A percentile compares a stretch with the other conserved stretches of the same genome.
Conservation (phyloP, 805 yeast species). For the Candida jianshihensis region DNA sequence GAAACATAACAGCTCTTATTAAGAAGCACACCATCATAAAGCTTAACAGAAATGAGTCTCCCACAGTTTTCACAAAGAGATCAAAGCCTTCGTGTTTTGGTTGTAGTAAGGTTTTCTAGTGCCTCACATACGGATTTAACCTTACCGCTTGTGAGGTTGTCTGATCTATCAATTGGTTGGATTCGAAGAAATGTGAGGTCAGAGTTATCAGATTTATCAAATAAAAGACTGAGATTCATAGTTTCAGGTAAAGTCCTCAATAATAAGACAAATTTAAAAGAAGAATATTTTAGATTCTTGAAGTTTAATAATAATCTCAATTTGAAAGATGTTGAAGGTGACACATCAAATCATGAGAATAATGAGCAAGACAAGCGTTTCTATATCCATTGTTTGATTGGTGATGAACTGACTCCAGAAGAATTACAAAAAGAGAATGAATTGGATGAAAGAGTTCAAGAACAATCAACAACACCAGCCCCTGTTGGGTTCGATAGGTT, state of each 20-base stretch:
- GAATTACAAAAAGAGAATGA: conserved; percentile 57
- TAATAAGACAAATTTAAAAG: conserved; percentile 46
- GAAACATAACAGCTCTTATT: no score
- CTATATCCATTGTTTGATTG: conserved; percentile 77
- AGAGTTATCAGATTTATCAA: conserved; percentile 18
- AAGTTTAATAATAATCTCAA: conserved; percentile 12
- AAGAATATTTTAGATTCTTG: conserved; percentile 35
- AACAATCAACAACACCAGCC: conserved; percentile 52
- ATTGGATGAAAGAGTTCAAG: conserved; percentile 46
- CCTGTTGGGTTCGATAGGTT: conserved; percentile 82
- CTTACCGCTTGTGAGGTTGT: conserved; percentile 27
- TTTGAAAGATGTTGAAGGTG: no score
- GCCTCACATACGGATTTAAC: conserved; percentile 33
- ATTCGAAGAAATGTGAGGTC: conserved; percentile 38
- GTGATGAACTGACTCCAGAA: conserved; percentile 48
- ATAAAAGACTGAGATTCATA: conserved; percentile 53
- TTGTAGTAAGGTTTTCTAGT: conserved; percentile 40
- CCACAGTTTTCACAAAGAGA: conserved; percentile 1
- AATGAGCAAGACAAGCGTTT: conserved; percentile 25
- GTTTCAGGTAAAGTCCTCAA: conserved; percentile 62
- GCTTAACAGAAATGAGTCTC: conserved; percentile 1
- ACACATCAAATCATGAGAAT: neutral
- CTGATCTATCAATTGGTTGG: conserved; percentile 30
- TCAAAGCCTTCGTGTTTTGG: conserved; percentile 4
- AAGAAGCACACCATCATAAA: no score